phyloP scores from a whole-genome alignment of 768 basidiomycete species.

The Russula vinacea region DNA sequence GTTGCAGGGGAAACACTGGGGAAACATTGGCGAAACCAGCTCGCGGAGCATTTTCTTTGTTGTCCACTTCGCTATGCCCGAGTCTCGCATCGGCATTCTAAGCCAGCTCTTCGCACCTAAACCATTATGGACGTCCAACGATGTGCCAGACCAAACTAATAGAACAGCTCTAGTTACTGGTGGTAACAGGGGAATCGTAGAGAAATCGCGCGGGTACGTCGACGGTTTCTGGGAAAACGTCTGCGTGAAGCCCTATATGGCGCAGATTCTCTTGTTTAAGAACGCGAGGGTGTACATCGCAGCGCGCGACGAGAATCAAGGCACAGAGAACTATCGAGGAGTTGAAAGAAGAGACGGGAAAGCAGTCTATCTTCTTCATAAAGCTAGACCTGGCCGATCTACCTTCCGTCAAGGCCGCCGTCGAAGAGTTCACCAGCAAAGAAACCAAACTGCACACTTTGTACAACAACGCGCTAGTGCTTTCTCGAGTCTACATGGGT shows the following conservation, averaged over 20 bases:
- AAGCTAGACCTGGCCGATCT: neutral
- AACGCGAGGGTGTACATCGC: neutral
- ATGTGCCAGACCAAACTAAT: neutral
- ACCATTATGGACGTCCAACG: neutral
- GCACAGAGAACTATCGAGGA: neutral
- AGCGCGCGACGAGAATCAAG: neutral
- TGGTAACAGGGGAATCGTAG: neutral
- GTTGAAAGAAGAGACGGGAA: neutral
- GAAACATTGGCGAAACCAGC: too few species aligned
- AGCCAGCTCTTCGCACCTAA: neutral
- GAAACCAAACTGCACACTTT: neutral
- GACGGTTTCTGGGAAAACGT: neutral
- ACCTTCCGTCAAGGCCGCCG: neutral
- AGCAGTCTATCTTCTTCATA: neutral
- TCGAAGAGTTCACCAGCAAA: neutral
- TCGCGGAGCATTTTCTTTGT: too few species aligned
- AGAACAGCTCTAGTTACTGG: neutral
- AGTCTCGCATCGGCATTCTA: neutral
- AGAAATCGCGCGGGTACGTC: neutral
- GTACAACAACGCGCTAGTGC: neutral
- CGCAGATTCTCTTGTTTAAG: neutral
- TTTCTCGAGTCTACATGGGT: neutral
- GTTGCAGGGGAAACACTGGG: too few species aligned
- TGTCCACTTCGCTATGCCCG: neutral
- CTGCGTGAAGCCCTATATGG: neutral